phyloP scores from a whole-genome alignment of 2,329 filamentous ascomycete species.

The Alternaria triticimaculans region DNA sequence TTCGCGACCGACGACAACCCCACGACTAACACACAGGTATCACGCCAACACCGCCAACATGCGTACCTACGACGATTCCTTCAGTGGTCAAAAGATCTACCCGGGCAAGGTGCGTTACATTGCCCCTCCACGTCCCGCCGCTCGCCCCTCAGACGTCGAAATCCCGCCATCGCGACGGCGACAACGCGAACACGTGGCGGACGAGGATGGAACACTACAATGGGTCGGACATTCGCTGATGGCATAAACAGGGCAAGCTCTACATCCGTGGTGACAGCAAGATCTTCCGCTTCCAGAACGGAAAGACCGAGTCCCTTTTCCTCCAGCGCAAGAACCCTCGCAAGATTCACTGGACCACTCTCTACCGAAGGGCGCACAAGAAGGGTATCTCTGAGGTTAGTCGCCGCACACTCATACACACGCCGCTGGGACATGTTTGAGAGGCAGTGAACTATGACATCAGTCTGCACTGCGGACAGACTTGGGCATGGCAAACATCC shows the following conservation, averaged over 20 bases:
- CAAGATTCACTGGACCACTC: conserved; percentile 97
- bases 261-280: conserved; percentile 99
- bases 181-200: conserved; percentile 24
- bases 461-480: conserved; percentile 15
- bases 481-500: not conserved
- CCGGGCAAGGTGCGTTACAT: conserved; percentile 72
- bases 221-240: conserved; percentile 37
- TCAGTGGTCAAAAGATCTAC: conserved; percentile 81
- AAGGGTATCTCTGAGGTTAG: conserved; percentile 99
- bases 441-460: conserved; percentile 29
- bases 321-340: conserved; percentile 99
- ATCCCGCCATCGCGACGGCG: conserved; percentile 24
- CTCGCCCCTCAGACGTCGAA: conserved; percentile 30
- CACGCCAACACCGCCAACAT: conserved; percentile 63
- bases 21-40: conserved; percentile 49
- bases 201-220: conserved; percentile 9
- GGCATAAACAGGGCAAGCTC: conserved; percentile 83
- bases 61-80: conserved; percentile 80
- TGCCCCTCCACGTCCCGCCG: conserved; percentile 15
- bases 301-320: conserved; percentile 99
- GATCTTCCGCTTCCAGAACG: conserved; percentile 99
- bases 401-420: conserved; percentile 18
- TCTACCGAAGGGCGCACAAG: conserved; percentile 98
- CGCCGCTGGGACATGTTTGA: conserved; percentile 2
- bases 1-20: conserved; percentile 41